These are phyloP conservation scores for Eimeria zaria DNA, from an alignment of 169 alveolate species.

Conservation along the genomic window DNA sequence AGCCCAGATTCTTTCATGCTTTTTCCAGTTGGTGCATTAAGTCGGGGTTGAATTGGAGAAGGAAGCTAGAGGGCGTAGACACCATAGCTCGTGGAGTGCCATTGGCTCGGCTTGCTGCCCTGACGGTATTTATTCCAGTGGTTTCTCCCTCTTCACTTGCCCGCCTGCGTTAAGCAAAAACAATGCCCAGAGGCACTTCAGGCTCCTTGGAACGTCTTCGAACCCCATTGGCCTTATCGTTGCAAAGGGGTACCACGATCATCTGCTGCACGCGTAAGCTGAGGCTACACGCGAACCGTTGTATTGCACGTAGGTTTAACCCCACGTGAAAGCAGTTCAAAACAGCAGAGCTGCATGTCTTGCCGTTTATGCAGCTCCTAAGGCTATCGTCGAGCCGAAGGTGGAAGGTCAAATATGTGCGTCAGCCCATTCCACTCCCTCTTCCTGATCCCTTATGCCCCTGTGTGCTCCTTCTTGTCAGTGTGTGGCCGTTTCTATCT, in stretches of 20 bases:
- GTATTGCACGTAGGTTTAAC: background rate
- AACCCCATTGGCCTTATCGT: background rate
- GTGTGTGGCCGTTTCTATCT: background rate
- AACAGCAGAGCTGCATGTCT: background rate
- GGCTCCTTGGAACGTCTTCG: background rate
- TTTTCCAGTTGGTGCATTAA: background rate
- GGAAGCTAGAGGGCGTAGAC: background rate
- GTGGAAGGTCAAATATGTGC: background rate
- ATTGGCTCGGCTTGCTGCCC: background rate
- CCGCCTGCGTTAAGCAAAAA: background rate
- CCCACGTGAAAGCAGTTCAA: background rate
- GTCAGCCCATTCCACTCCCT: background rate
- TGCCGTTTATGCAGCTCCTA: slow-evolving; percentile 14
- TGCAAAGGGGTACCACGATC: slow-evolving; percentile 22
- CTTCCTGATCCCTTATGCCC: background rate
- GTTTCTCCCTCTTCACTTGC: background rate
- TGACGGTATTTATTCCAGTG: background rate
- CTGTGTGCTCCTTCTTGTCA: background rate
- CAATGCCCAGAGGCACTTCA: background rate
- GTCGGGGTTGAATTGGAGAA: background rate
- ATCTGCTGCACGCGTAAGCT: slow-evolving; percentile 42
- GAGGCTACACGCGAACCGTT: background rate
- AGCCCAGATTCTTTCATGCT: background rate
- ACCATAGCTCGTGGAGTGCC: background rate
- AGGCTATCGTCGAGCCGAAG: background rate